These are phyloP conservation scores for Pezizomycotina sp. DNA, from an alignment of 2,329 filamentous ascomycete genomes.

Conservation along the genomic window DNA sequence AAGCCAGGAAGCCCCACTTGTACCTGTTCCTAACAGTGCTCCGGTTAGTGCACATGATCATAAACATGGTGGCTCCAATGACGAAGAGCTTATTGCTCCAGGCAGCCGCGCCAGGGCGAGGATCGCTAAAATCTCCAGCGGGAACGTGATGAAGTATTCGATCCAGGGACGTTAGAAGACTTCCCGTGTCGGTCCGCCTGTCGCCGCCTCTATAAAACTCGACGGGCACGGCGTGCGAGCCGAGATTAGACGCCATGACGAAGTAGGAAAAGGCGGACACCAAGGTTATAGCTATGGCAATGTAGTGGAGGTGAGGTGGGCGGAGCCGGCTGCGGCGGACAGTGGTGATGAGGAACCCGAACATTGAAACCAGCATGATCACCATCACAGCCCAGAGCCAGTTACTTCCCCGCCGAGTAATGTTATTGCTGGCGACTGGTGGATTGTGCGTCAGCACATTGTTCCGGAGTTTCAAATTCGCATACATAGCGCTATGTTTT, in stretches of 20 bases:
- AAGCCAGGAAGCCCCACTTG: conserved; percentile 51
- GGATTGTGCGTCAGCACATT: too few species aligned
- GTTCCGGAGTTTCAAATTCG: too few species aligned
- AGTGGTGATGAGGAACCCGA: too few species aligned
- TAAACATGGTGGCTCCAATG: conserved; percentile 36
- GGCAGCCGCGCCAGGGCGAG: conserved; percentile 48
- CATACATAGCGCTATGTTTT: too few species aligned
- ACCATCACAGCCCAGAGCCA: too few species aligned
- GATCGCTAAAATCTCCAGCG: conserved; percentile 34
- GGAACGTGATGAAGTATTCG: conserved; percentile 36
- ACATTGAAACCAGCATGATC: too few species aligned
- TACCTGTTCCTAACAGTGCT: conserved; percentile 49
- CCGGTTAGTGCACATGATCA: conserved; percentile 50
- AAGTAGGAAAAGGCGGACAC: conserved; percentile 48
- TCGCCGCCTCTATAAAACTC: conserved; percentile 39
- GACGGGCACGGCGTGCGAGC: conserved; percentile 45
- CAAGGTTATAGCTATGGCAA: conserved; percentile 42
- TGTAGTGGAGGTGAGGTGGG: conserved; percentile 50
- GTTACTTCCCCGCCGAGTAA: too few species aligned
- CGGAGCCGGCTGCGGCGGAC: too few species aligned
- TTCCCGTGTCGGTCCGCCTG: conserved; percentile 40
- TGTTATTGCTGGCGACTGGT: too few species aligned
- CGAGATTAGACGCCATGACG: conserved; percentile 49
- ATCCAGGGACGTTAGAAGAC: conserved; percentile 53
- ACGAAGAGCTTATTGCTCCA: conserved; percentile 47